phyloP scores from a whole-genome alignment of 78 protist genomes.

The Speleostelium caveatum region DNA sequence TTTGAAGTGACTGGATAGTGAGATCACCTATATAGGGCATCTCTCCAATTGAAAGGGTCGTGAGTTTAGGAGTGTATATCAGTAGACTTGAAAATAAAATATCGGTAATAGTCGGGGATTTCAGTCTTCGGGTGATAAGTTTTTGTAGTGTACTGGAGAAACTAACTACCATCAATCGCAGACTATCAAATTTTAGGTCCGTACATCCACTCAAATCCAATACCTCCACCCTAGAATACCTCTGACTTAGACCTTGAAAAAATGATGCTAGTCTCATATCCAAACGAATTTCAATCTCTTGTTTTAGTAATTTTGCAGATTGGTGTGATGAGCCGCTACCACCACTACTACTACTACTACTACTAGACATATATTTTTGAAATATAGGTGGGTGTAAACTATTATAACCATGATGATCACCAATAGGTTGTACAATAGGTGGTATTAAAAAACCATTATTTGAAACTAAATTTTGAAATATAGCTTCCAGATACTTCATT shows the following conservation, averaged over 20 bases:
- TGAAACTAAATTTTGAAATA: slow-evolving; percentile 25
- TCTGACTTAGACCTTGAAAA: neutral
- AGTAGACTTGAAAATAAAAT: slow-evolving; percentile 10
- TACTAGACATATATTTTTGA: neutral
- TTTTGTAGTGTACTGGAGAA: slow-evolving; percentile 38
- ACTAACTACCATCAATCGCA: slow-evolving; percentile 1
- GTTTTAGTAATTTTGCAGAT: neutral
- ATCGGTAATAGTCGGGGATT: slow-evolving; percentile 31
- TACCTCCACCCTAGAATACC: slow-evolving; percentile 36
- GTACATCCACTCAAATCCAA: slow-evolving; percentile 66
- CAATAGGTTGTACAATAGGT: neutral
- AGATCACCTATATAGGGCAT: slow-evolving; percentile 53
- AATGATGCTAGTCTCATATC: slow-evolving; percentile 20
- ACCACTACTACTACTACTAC: neutral
- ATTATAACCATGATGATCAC: neutral
- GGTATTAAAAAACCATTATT: slow-evolving; percentile 74
- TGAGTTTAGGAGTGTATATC: slow-evolving; percentile 5
- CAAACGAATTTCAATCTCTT: slow-evolving; percentile 31
- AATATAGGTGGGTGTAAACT: slow-evolving; percentile 22
- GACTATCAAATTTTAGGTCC: slow-evolving; percentile 26
- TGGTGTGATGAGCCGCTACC: neutral
- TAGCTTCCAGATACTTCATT: slow-evolving; percentile 9
- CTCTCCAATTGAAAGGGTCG: slow-evolving; percentile 33
- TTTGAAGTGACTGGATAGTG: neutral
- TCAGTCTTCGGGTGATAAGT: slow-evolving; percentile 42